phyloP scores from a whole-genome alignment of 306 rosid genomes.

The Vicia villosa region DNA sequence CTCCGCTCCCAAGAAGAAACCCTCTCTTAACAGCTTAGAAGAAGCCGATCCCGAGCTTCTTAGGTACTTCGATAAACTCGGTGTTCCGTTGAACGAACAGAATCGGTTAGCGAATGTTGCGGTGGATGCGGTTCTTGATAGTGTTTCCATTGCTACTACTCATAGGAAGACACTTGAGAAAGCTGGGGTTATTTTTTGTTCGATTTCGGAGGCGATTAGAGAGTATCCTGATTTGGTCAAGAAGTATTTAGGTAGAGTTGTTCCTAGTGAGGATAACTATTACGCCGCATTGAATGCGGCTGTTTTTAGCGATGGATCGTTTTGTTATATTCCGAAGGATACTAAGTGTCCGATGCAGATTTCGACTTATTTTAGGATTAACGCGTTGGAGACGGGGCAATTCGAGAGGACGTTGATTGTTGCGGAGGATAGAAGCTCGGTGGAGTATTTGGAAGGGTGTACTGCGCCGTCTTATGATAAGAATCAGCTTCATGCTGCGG shows the following conservation, averaged over 20 bases:
- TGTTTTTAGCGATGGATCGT: slow-evolving; percentile 88
- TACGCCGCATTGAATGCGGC: slow-evolving; percentile 85
- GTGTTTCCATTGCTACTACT: slow-evolving; percentile 88
- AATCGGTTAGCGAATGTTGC: slow-evolving; percentile 89
- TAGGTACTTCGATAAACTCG: slow-evolving; percentile 73
- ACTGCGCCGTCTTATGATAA: slow-evolving; percentile 90
- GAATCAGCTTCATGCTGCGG: slow-evolving; percentile 96
- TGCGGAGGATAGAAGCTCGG: slow-evolving; percentile 85
- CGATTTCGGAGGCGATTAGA: slow-evolving; percentile 82
- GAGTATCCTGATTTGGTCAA: slow-evolving; percentile 79
- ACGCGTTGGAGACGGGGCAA: slow-evolving; percentile 86
- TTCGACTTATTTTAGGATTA: slow-evolving; percentile 82
- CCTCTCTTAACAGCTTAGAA: slow-evolving; percentile 57
- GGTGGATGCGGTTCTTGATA: slow-evolving; percentile 80
- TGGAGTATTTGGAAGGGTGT: slow-evolving; percentile 93
- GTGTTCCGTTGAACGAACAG: slow-evolving; percentile 75
- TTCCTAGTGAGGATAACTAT: slow-evolving; percentile 78
- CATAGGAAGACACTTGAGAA: slow-evolving; percentile 80
- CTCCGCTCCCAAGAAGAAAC: slow-evolving; percentile 81
- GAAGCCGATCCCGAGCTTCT: slow-evolving; percentile 89
- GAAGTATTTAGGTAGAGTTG: slow-evolving; percentile 73
- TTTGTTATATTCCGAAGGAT: slow-evolving; percentile 78
- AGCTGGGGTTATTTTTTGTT: slow-evolving; percentile 83
- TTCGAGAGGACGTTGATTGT: slow-evolving; percentile 93
- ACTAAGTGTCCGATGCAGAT: slow-evolving; percentile 92